Evolutionary conservation across 192 early-diverging fungal genomes (phyloP).

Genomic region (Coemansia javaensis): DNA sequence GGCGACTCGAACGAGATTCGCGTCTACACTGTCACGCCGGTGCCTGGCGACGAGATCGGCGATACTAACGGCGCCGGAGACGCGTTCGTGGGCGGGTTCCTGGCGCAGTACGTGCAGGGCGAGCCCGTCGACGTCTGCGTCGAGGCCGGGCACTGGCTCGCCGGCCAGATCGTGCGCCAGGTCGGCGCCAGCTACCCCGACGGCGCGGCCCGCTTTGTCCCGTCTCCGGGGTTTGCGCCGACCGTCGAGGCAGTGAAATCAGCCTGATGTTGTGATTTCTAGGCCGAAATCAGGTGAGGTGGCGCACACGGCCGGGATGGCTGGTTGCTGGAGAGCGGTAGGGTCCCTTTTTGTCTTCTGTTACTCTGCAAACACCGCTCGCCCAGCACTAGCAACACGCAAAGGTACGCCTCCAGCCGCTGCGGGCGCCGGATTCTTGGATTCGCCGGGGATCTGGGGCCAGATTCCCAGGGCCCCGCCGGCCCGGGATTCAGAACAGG

Average conservation of each 20-base stretch:
- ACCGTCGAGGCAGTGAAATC: constrained; percentile 33
- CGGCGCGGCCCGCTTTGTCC: constrained; percentile 37
- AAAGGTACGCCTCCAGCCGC: no score
- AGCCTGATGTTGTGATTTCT: no score
- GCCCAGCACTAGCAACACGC: no score
- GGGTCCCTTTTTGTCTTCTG: no score
- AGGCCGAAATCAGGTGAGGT: no score
- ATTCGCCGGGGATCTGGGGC: no score
- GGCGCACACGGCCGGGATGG: no score
- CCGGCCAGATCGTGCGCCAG: constrained; percentile 77
- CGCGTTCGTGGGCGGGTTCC: constrained; percentile 92
- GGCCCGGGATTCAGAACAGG: no score
- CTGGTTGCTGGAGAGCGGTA: no score
- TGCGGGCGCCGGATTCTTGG: no score
- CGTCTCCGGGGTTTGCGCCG: constrained; percentile 28
- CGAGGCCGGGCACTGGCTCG: constrained; percentile 87
- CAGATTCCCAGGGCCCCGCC: no score
- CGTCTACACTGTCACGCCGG: constrained; percentile 57
- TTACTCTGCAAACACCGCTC: no score
- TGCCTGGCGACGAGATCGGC: constrained; percentile 68
- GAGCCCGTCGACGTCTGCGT: constrained; percentile 60
- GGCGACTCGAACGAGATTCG: constrained; percentile 61
- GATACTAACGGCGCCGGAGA: constrained; percentile 99
- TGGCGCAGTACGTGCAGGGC: constrained; percentile 77
- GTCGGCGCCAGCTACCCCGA: constrained; percentile 71